A percentile compares a stretch with the other conserved stretches of the same genome.
These are phyloP conservation scores for Wallemia ichthyophaga DNA, from an alignment of 1,284 basidiomycete genomes.

Conservation along the genomic window DNA sequence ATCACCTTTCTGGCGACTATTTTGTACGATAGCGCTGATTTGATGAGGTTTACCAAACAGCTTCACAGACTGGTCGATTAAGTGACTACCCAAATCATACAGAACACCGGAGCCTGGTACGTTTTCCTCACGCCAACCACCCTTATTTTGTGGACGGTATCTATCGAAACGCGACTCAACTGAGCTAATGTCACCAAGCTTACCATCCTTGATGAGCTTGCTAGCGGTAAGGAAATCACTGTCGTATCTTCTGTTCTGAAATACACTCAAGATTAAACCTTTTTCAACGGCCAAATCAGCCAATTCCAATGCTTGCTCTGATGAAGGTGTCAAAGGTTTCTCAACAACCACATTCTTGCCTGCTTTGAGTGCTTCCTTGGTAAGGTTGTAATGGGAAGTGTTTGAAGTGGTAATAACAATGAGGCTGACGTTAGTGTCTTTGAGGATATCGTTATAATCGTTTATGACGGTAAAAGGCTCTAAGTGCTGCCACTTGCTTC, in stretches of 20 bases:
- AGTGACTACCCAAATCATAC: conserved; percentile 20
- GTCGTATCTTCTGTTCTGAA: conserved; percentile 58
- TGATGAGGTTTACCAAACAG: conserved; percentile 43
- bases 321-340: conserved; percentile 45
- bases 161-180: neutral
- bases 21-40: conserved; percentile 37
- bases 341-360: conserved; percentile 28
- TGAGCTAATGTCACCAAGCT: neutral
- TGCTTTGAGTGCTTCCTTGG: neutral
- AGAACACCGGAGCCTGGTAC: conserved; percentile 13
- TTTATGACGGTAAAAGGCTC: conserved; percentile 4
- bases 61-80: conserved; percentile 41
- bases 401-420: conserved; percentile 30
- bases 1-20: conserved; percentile 30
- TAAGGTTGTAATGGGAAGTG: conserved; percentile 29
- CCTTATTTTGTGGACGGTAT: neutral
- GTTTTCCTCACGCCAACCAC: conserved; percentile 4
- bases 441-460: conserved; percentile 4
- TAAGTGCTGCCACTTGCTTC: conserved; percentile 5
- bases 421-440: conserved; percentile 15
- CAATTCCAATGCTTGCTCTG: conserved; percentile 33
- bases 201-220: conserved; percentile 24
- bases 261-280: conserved; percentile 31
- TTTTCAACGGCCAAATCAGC: conserved; percentile 32
- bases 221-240: conserved; percentile 48